Percentiles rank a stretch among this genome's conserved stretches.
Conservation (phyloP, 331 rosid genomes). For the Telfairia occidentalis region DNA sequence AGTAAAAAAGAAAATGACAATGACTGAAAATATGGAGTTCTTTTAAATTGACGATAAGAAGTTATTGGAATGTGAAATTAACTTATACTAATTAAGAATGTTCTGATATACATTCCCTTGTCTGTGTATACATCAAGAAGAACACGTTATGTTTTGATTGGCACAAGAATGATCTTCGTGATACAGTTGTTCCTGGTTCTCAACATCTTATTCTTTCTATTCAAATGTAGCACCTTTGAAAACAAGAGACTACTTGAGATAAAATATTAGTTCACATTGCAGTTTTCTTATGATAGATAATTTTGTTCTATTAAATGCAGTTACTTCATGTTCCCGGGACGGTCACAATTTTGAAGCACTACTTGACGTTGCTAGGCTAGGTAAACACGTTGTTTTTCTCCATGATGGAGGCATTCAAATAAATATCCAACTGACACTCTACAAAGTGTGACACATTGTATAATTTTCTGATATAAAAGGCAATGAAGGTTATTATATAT, state of each 20-base stretch:
- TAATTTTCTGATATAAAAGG: neutral
- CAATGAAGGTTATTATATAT: neutral
- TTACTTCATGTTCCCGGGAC: neutral
- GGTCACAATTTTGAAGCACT: neutral
- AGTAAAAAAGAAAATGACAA: neutral
- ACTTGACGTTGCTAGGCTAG: neutral
- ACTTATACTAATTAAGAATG: constrained; percentile 1
- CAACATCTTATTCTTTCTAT: neutral
- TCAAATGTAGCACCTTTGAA: neutral
- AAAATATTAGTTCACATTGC: no score
- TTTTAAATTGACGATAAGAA: constrained; percentile 7
- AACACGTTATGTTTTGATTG: neutral
- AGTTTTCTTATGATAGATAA: neutral
- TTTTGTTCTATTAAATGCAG: neutral
- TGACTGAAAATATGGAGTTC: no score
- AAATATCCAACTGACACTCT: neutral
- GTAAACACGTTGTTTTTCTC: neutral
- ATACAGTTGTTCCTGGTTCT: neutral
- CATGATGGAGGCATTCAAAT: neutral
- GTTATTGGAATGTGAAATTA: neutral
- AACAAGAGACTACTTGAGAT: neutral
- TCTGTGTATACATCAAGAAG: neutral
- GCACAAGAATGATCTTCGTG: neutral
- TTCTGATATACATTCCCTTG: neutral
- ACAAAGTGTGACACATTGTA: neutral